phyloP scores from a whole-genome alignment of 345 rosid species.

The Camelina sativa region DNA sequence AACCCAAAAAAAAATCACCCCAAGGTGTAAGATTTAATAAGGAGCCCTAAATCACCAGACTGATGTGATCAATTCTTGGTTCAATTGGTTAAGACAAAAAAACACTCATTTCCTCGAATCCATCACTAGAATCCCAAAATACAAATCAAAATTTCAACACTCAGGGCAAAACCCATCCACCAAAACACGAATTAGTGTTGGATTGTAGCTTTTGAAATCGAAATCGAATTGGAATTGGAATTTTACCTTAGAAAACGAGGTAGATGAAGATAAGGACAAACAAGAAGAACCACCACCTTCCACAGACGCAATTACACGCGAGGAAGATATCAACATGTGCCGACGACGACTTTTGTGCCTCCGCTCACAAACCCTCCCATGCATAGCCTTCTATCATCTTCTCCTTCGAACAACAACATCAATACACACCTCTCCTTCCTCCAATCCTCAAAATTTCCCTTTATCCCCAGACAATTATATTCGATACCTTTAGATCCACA shows the following conservation, averaged over 20 bases:
- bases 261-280: slow-evolving; percentile 50
- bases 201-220: background rate
- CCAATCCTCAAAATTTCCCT: background rate
- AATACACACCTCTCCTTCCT: slow-evolving; percentile 40
- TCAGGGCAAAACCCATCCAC: background rate
- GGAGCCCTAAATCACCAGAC: no score
- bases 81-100: background rate
- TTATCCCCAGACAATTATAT: background rate
- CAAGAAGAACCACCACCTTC: slow-evolving; percentile 52
- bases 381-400: slow-evolving; percentile 76
- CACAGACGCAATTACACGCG: slow-evolving; percentile 56
- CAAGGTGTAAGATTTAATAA: no score
- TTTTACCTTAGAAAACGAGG: slow-evolving; percentile 57
- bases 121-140: background rate
- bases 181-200: background rate
- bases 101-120: background rate
- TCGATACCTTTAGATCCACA: background rate
- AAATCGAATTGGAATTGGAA: background rate
- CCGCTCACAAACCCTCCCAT: slow-evolving; percentile 58
- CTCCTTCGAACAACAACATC: slow-evolving; percentile 64
- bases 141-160: background rate
- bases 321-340: slow-evolving; percentile 68
- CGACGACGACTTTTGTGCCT: slow-evolving; percentile 53
- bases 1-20: background rate
- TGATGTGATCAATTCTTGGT: no score